Evolutionary conservation across 345 rosid species (phyloP).

Genomic region (Acer negundo): DNA sequence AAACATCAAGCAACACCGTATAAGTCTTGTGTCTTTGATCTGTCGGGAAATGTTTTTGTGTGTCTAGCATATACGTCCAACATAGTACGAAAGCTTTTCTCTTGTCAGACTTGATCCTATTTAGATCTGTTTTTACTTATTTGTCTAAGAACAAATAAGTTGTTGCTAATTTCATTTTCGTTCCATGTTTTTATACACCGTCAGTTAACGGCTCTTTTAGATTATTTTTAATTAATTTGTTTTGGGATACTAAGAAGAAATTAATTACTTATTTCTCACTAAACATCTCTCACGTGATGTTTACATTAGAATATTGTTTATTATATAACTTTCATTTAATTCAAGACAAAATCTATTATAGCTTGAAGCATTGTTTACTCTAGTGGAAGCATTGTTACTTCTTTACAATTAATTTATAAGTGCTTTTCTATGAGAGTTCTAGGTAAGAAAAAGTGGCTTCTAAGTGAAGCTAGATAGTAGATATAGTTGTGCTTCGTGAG

Average conservation of each 20-base stretch:
- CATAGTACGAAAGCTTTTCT: too few relatives aligned
- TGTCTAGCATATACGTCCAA: too few relatives aligned
- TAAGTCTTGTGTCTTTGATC: not conserved
- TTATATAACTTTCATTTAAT: not conserved
- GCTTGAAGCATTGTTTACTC: not conserved
- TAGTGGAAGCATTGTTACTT: not conserved
- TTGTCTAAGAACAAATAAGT: too few relatives aligned
- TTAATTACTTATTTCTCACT: not conserved
- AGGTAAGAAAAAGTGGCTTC: conserved; percentile 4
- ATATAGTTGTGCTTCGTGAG: not conserved
- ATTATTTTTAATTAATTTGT: too few relatives aligned
- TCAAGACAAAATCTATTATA: not conserved
- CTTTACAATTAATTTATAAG: not conserved
- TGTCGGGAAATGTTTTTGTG: too few relatives aligned
- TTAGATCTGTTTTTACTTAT: too few relatives aligned
- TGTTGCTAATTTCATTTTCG: too few relatives aligned
- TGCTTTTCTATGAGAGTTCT: not conserved
- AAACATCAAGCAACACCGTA: conserved; percentile 6
- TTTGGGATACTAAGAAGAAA: too few relatives aligned
- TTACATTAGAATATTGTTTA: not conserved
- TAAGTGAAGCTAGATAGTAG: not conserved
- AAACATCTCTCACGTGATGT: not conserved
- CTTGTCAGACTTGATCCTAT: too few relatives aligned
- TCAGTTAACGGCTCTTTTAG: too few relatives aligned
- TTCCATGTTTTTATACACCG: too few relatives aligned